Evolutionary conservation across 2,329 filamentous ascomycete species (phyloP).

Genomic region (Fusarium citri): DNA sequence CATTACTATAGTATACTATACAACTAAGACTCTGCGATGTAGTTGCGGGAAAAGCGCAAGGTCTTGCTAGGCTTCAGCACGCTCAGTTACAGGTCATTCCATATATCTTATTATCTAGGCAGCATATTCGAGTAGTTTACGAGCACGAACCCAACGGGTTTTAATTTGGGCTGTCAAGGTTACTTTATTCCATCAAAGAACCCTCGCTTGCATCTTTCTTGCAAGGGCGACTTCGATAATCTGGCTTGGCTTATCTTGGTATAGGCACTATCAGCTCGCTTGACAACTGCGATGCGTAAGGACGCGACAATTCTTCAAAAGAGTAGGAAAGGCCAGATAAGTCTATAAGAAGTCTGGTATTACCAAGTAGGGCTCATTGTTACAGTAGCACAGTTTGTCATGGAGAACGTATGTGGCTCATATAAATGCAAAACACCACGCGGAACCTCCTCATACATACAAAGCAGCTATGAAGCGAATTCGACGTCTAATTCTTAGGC

Average conservation of each 20-base stretch:
- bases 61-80: neutral
- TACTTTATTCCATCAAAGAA: neutral
- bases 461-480: neutral
- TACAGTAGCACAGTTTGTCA: neutral
- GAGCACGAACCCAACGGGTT: neutral
- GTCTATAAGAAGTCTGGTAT: neutral
- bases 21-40: neutral
- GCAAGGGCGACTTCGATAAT: neutral
- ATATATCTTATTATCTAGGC: neutral
- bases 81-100: neutral
- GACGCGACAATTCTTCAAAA: neutral
- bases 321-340: neutral
- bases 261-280: neutral
- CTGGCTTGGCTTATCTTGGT: neutral
- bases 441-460: neutral
- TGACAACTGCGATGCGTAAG: neutral
- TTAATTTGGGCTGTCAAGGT: neutral
- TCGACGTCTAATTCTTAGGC: neutral
- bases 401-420: neutral
- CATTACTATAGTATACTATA: neutral
- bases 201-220: neutral
- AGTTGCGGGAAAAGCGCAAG: neutral
- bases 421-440: neutral
- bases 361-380: neutral
- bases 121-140: neutral